Base-by-base conservation (phyloP, 306 rosid species). In the Lagenaria siceraria region DNA sequence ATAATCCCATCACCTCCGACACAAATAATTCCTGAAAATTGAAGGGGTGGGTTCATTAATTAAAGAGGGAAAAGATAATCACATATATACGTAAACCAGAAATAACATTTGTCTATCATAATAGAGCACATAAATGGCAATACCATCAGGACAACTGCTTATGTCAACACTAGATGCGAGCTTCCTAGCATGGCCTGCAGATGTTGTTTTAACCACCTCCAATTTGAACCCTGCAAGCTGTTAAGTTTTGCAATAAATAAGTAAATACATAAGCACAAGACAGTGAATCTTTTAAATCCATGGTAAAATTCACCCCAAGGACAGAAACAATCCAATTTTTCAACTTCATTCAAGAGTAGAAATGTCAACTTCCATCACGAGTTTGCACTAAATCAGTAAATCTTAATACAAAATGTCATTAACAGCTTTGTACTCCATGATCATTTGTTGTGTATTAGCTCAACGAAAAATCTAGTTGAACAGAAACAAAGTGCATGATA, bases 1-100 rank as follows among this genome's bases (percentile, higher is more conserved):
- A 95, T 95, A 80, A 95, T 90, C 77, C 99, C 99, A 87, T 95
- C 99, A 72, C 99, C 99, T 72, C 99, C 99, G 35, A 95, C 97
- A 80, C 99, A 95, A 78, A 95, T 92, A 60, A 95, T 95, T 86
- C 99, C 99, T 95, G 92, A 53, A 80, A 54, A 38, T 76, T 63
- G 63, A 72, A 78, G 35, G 75, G 63, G 40, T 29, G 42, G 35
- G 63, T 59, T 66, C 75, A 29, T 68, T 21, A 51, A 29, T 48
- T 40, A 27, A 66, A 83, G 21, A 81, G 66, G 71, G 80, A 25
- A 75, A 78, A 78, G 75, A 81, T 68, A 78, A 78, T 61, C 22
- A 79, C 22, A 62, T 27, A 10, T 71, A 81, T 65, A 78, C 35
- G 63, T 1, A 79, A 87, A 68, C 73, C 43, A 80, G 73, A 75